phyloP scores from a whole-genome alignment of 2,329 filamentous ascomycete species.

The Sporothrix phasma region DNA sequence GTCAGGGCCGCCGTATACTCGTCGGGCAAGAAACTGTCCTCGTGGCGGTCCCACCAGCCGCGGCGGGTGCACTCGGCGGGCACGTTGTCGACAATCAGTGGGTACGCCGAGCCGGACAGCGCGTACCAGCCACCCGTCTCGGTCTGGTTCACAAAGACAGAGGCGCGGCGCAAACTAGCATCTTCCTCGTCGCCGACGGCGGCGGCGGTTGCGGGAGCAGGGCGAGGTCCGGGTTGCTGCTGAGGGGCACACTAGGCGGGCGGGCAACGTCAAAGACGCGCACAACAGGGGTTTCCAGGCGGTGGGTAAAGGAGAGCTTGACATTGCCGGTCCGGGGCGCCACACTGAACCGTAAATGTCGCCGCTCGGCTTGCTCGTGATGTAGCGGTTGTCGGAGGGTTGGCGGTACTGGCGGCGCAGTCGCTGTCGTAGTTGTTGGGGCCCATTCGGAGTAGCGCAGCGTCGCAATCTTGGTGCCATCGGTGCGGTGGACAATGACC shows the following conservation, averaged over 20 bases:
- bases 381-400: conserved; percentile 79
- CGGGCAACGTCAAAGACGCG: conserved; percentile 82
- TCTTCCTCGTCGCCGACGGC: conserved; percentile 40
- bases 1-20: conserved; percentile 54
- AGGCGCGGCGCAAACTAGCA: conserved; percentile 46
- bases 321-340: conserved; percentile 31
- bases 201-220: conserved; percentile 77
- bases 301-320: conserved; percentile 54
- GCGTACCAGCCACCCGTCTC: conserved; percentile 87
- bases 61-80: conserved; percentile 17
- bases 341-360: conserved; percentile 72
- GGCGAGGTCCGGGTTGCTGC: conserved; percentile 66
- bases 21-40: conserved; percentile 22
- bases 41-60: conserved; percentile 20
- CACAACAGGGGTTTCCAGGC: conserved; percentile 67
- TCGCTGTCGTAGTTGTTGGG: conserved; percentile 87
- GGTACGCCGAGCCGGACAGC: conserved; percentile 77
- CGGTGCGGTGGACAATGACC: conserved; percentile 68
- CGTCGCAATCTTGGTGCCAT: conserved; percentile 71
- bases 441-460: conserved; percentile 89
- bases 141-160: conserved; percentile 80
- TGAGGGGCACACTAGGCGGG: conserved; percentile 51
- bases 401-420: conserved; percentile 69
- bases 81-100: conserved; percentile 51
- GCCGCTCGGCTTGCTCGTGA: conserved; percentile 79